Base-by-base conservation (phyloP, 441 rosid genomes). In the Pelargonium fulgidum region DNA sequence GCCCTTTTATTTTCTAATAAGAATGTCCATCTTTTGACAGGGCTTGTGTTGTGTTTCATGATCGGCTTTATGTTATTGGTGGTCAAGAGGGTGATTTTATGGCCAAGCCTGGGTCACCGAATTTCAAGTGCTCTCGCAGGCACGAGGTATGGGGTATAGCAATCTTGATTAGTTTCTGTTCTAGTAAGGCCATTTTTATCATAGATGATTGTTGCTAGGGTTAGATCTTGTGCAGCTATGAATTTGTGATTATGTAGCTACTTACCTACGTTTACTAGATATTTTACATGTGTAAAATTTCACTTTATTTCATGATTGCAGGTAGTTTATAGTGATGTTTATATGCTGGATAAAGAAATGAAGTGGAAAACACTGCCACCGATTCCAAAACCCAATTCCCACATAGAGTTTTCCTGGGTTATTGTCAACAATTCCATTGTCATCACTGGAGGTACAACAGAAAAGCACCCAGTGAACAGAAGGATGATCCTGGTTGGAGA, bases 31-130 rank as follows among this genome's bases (percentile, higher is more conserved):
- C 44, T 41, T 41, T 8, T 41, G 44, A 41, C 44, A 91, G 97
- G 82, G 94, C 96, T 58, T 89, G 93, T 65, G 66, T 90, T 39
- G 96, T 89, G 70, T 86, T 81, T 73, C 76, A 88, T 79, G 95
- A 87, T 71, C 80, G 77, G 14, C 92, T 93, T 74, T 81, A 80
- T 72, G 89, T 93, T 45, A 76, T 91, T 72, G 99, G 97, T 17
- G 99, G 99, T 71, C 99, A 93, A 84, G 96, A 91, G 76, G 99
- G 97, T 74, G 99, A 93, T 84, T 93, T 91, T 81, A 90, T 94
- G 99, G 97, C 98, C 13, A 91, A 90, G 83, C 96, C 96, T 54
- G 96, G 98, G 82, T 94, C 98, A 3, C 92, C 99, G n/a, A 89
- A 90, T 73, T 94, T 91, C 82, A 93, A 93, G 77, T 91, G 98